A percentile compares a stretch with the other conserved stretches of the same genome.
Evolutionary conservation across 139 green algal genomes (phyloP).

Genomic region (Picochlorum sp.): DNA sequence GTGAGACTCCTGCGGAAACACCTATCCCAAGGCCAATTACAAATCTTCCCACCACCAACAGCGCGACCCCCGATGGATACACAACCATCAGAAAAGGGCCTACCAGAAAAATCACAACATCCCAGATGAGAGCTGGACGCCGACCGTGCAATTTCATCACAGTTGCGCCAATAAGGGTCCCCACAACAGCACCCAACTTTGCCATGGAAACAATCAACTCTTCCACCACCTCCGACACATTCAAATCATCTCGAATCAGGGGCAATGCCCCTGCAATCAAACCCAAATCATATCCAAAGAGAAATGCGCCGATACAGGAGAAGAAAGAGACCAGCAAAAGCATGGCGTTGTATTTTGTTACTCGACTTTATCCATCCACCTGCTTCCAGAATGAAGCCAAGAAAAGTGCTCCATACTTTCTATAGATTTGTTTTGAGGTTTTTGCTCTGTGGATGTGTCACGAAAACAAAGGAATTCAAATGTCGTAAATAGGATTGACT

Average conservation of each 20-base stretch:
- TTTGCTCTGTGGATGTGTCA: too few relatives aligned
- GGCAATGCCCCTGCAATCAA: slow-evolving; percentile 56
- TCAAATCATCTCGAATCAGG: slow-evolving; percentile 47
- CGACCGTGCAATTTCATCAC: slow-evolving; percentile 69
- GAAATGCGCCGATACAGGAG: slow-evolving; percentile 57
- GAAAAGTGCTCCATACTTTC: too few relatives aligned
- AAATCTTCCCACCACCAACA: slow-evolving; percentile 54
- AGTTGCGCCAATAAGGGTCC: slow-evolving; percentile 60
- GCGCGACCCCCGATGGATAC: slow-evolving; percentile 25
- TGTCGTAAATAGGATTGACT: too few relatives aligned
- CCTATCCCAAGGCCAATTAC: slow-evolving; percentile 72
- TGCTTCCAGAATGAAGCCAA: too few relatives aligned
- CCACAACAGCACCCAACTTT: slow-evolving; percentile 66
- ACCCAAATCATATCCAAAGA: slow-evolving; percentile 59
- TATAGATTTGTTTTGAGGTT: too few relatives aligned
- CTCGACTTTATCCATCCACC: background rate
- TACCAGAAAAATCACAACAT: slow-evolving; percentile 49
- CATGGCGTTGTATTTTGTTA: slow-evolving; percentile 19
- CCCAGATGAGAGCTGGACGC: slow-evolving; percentile 46
- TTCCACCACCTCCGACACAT: slow-evolving; percentile 13
- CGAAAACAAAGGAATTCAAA: too few relatives aligned
- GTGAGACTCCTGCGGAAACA: slow-evolving; percentile 62
- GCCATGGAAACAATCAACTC: slow-evolving; percentile 62
- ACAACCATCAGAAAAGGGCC: slow-evolving; percentile 67
- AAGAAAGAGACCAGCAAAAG: slow-evolving; percentile 46